Evolutionary conservation across 495 filamentous ascomycete species (phyloP).

Genomic region (Penicillium argentinense): DNA sequence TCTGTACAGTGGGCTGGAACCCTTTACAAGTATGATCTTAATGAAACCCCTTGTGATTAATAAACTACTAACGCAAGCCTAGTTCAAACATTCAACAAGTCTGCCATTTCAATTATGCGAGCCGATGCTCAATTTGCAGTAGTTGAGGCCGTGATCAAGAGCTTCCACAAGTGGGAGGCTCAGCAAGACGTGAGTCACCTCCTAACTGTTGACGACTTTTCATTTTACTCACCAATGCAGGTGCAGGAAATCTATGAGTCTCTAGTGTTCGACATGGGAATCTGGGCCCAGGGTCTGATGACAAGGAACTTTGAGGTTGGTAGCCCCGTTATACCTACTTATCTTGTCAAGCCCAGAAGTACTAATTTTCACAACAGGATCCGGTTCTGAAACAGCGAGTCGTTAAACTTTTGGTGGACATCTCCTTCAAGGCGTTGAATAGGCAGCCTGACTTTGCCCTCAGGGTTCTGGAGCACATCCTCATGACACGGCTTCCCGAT

Average conservation of each 20-base stretch:
- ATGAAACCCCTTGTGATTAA: no score
- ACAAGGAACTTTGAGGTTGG: conserved; percentile 71
- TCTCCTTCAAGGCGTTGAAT: conserved; percentile 80
- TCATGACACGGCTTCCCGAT: conserved; percentile 73
- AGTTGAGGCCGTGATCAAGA: conserved; percentile 87
- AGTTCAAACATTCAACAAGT: conserved; percentile 78
- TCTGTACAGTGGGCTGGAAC: conserved; percentile 68
- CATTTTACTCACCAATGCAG: no score
- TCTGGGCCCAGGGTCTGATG: conserved; percentile 77
- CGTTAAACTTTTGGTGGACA: conserved; percentile 79
- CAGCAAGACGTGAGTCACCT: no score
- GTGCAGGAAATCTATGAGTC: conserved; percentile 57
- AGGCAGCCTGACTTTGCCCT: conserved; percentile 77
- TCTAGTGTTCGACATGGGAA: conserved; percentile 70
- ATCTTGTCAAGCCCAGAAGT: background rate
- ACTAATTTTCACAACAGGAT: conserved; percentile 51
- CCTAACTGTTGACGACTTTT: no score
- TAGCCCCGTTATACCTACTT: background rate
- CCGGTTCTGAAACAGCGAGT: conserved; percentile 82
- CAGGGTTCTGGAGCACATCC: conserved; percentile 83
- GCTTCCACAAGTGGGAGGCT: conserved; percentile 75
- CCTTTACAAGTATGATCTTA: conserved; percentile 64
- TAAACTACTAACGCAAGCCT: no score
- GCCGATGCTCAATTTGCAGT: conserved; percentile 89
- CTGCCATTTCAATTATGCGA: conserved; percentile 69